phyloP scores from a whole-genome alignment of 2,329 filamentous ascomycete genomes.

The Chaetomium sp. region DNA sequence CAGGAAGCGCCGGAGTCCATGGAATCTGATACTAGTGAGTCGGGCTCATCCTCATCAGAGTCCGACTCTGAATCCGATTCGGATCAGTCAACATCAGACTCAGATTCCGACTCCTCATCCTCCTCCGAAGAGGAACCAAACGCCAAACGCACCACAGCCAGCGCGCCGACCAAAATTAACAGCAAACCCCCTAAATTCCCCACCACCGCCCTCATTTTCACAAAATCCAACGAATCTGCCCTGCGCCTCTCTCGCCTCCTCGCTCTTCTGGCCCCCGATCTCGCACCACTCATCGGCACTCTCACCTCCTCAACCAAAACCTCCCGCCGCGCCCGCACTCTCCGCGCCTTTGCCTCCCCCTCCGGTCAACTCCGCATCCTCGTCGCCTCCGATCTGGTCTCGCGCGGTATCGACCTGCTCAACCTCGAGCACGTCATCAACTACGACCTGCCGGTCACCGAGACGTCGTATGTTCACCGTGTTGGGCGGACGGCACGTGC shows the following conservation, averaged over 20 bases:
- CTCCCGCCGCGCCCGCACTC: conserved; percentile 58
- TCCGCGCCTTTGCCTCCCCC: conserved; percentile 53
- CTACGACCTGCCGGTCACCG: conserved; percentile 80
- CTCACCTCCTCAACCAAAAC: conserved; percentile 75
- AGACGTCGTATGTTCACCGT: conserved; percentile 82
- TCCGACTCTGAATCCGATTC: conserved; percentile 31
- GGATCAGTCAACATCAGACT: conserved; percentile 23
- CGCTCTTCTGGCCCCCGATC: conserved; percentile 54
- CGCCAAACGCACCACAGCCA: neutral
- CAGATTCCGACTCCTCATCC: neutral
- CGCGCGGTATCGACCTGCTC: conserved; percentile 79
- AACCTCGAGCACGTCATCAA: conserved; percentile 81
- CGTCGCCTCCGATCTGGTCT: conserved; percentile 88
- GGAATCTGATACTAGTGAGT: conserved; percentile 25
- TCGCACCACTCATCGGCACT: conserved; percentile 55
- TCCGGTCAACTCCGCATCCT: conserved; percentile 61
- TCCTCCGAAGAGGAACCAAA: neutral
- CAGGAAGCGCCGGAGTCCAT: conserved; percentile 30
- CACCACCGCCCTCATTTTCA: conserved; percentile 68
- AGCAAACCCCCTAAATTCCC: conserved; percentile 23
- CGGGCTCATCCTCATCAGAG: conserved; percentile 22
- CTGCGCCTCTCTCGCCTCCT: conserved; percentile 81
- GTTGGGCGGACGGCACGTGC: conserved; percentile 87
- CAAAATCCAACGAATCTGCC: conserved; percentile 82
- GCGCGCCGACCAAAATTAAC: neutral